Evolutionary conservation across 2,329 filamentous ascomycete species (phyloP).

Genomic region (Ophiocordyceps unilateralis): DNA sequence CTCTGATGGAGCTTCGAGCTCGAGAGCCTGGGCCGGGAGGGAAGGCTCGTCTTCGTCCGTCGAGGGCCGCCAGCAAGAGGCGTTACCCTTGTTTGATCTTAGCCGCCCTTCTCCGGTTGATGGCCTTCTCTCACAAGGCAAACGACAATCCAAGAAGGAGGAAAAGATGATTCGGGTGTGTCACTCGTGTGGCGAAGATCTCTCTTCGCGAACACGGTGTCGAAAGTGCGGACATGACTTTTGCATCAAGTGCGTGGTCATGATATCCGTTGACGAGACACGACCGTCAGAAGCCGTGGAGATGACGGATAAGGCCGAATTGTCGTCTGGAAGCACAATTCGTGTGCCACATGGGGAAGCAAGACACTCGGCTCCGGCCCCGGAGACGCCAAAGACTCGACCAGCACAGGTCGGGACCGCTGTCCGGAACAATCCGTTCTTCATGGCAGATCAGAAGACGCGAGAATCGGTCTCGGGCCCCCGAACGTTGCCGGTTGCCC

Average conservation of each 20-base stretch:
- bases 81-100: slow-evolving; percentile 27
- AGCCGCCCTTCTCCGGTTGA: slow-evolving; percentile 21
- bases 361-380: not conserved
- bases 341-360: not conserved
- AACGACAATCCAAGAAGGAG: not conserved
- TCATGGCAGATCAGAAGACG: slow-evolving; percentile 12
- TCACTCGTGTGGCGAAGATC: slow-evolving; percentile 29
- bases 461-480: slow-evolving; percentile 8
- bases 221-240: slow-evolving; percentile 31
- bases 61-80: slow-evolving; percentile 21
- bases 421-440: slow-evolving; percentile 15
- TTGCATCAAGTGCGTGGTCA: slow-evolving; percentile 27
- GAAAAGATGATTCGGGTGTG: slow-evolving; percentile 21
- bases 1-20: not conserved
- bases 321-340: not conserved
- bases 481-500: slow-evolving; percentile 5
- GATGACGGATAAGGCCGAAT: not conserved
- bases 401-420: slow-evolving; percentile 2
- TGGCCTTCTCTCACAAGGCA: not conserved
- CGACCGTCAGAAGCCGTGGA: not conserved
- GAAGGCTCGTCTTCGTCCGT: slow-evolving; percentile 12
- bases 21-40: not conserved
- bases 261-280: slow-evolving; percentile 7
- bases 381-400: not conserved
- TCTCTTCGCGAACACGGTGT: slow-evolving; percentile 22